These are phyloP conservation scores for Russula brevipes DNA, from an alignment of 768 basidiomycete species.

Conservation along the genomic window DNA sequence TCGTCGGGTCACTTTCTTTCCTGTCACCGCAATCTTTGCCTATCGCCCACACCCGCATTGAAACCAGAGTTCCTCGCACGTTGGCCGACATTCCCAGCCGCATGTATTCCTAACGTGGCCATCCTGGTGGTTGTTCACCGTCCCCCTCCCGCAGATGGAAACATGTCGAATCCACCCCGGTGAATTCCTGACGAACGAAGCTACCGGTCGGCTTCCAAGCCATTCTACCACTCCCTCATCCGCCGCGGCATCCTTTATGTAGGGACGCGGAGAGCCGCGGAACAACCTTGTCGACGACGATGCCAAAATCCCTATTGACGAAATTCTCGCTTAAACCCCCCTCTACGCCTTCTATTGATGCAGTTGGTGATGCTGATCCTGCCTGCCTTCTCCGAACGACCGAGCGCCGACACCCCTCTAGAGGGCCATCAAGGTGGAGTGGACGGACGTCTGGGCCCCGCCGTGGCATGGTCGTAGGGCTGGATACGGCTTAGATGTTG, in stretches of 20 bases:
- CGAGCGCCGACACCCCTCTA: neutral
- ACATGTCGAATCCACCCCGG: neutral
- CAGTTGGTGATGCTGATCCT: neutral
- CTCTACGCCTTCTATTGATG: conserved; percentile 7
- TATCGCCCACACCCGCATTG: neutral
- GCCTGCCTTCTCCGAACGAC: neutral
- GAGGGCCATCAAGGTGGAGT: neutral
- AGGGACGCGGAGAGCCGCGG: neutral
- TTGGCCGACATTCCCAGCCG: neutral
- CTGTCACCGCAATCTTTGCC: neutral
- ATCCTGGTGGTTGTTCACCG: too few species aligned
- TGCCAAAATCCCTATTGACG: neutral
- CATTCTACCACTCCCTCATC: neutral
- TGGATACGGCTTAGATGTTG: neutral
- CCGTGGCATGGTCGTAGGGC: neutral
- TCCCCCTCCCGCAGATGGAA: neutral
- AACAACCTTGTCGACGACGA: neutral
- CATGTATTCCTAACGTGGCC: neutral
- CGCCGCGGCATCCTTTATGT: neutral
- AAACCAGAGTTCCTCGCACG: neutral
- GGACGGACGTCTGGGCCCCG: neutral
- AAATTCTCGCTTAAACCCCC: neutral
- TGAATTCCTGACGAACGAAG: neutral
- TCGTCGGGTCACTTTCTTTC: neutral
- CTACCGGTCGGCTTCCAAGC: neutral